Evolutionary conservation across 2,329 filamentous ascomycete species (phyloP).

Genomic region (Daldinia eschscholtzii): DNA sequence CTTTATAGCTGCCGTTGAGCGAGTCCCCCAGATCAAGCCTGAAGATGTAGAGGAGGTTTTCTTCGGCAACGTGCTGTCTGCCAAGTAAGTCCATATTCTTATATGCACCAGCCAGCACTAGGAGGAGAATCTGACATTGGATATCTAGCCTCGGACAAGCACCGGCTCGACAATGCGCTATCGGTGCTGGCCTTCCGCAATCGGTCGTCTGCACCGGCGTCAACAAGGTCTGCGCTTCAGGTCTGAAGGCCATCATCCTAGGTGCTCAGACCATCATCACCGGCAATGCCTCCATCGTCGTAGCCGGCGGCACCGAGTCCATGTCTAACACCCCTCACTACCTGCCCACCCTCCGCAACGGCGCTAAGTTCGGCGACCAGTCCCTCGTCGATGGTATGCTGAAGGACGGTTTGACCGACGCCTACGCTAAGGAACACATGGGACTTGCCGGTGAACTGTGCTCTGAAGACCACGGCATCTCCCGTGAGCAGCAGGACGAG

Average conservation of each 20-base stretch:
- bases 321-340: slow-evolving; percentile 99
- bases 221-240: slow-evolving; percentile 99
- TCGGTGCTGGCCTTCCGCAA: slow-evolving; percentile 86
- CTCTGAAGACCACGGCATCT: slow-evolving; percentile 83
- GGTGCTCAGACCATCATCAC: slow-evolving; percentile 98
- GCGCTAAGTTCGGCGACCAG: slow-evolving; percentile 95
- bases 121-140: slow-evolving; percentile 39
- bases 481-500: slow-evolving; percentile 88
- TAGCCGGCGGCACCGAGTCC: slow-evolving; percentile 95
- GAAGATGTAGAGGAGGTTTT: slow-evolving; percentile 95
- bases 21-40: slow-evolving; percentile 86
- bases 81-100: slow-evolving; percentile 74
- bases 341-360: slow-evolving; percentile 85
- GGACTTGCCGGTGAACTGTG: slow-evolving; percentile 93
- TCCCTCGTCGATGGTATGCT: slow-evolving; percentile 89
- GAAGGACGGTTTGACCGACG: slow-evolving; percentile 94
- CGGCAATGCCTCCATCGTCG: slow-evolving; percentile 90
- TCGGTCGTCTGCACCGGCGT: slow-evolving; percentile 88
- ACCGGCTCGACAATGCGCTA: slow-evolving; percentile 92
- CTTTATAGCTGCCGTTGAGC: slow-evolving; percentile 78
- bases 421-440: slow-evolving; percentile 94
- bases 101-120: slow-evolving; percentile 11
- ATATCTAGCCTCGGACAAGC: slow-evolving; percentile 86
- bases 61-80: slow-evolving; percentile 97
- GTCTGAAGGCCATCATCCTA: slow-evolving; percentile 92